These are phyloP conservation scores for Albophoma yamanashiensis DNA, from an alignment of 2,329 filamentous ascomycete genomes.

Conservation along the genomic window DNA sequence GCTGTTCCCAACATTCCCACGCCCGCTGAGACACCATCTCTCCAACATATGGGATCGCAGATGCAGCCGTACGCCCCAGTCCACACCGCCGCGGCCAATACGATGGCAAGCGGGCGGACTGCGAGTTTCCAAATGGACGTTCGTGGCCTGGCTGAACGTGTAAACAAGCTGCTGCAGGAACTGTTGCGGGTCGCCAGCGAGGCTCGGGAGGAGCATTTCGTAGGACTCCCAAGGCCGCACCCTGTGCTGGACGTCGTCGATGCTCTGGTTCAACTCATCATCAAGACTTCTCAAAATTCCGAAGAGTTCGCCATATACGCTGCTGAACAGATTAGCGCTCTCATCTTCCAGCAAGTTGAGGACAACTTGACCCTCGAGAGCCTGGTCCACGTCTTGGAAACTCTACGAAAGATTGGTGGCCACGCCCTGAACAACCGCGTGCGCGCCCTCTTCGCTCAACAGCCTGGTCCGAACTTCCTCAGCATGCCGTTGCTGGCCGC, in stretches of 20 bases:
- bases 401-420: constrained; percentile 48
- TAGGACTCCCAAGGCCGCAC: constrained; percentile 47
- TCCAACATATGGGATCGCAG: constrained; percentile 41
- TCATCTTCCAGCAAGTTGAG: constrained; percentile 44
- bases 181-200: constrained; percentile 42
- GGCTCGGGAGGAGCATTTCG: constrained; percentile 48
- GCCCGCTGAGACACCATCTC: constrained; percentile 46
- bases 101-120: constrained; percentile 39
- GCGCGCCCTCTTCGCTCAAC: constrained; percentile 43
- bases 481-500: constrained; percentile 47
- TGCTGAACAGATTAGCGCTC: constrained; percentile 46
- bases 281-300: constrained; percentile 50
- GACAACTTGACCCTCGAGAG: constrained; percentile 49
- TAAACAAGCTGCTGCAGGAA: constrained; percentile 48
- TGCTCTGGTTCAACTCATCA: constrained; percentile 49
- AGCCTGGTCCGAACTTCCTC: constrained; percentile 44
- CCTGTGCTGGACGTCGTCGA: constrained; percentile 52
- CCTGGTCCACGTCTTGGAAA: constrained; percentile 51
- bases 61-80: constrained; percentile 44
- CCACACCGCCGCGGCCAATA: constrained; percentile 26
- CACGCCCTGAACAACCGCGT: constrained; percentile 44
- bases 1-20: constrained; percentile 47
- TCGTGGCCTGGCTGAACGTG: constrained; percentile 39
- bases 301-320: constrained; percentile 50
- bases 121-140: constrained; percentile 39